Evolutionary conservation across 305 asterid genomes (phyloP).

Genomic region (Fraxinus albicans): DNA sequence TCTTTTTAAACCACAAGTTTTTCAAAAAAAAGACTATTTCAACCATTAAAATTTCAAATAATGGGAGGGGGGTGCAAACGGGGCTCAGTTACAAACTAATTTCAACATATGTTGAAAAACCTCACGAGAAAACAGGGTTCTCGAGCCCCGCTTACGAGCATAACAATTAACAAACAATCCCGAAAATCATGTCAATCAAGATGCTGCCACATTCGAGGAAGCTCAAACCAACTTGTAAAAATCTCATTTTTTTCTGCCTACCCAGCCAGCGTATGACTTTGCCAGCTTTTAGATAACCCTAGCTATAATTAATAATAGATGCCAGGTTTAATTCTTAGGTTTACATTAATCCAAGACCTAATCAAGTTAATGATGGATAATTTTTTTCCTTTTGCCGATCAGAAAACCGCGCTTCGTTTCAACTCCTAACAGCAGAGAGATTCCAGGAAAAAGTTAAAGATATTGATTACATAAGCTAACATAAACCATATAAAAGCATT

Average conservation of each 20-base stretch:
- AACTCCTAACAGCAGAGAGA: neutral
- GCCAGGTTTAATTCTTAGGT: neutral
- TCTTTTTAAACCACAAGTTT: too few relatives aligned
- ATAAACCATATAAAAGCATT: slow-evolving; percentile 10
- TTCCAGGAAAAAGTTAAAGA: neutral
- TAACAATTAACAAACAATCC: neutral
- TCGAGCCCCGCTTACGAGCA: neutral
- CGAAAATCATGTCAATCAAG: neutral
- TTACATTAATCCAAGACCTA: neutral
- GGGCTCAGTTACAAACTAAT: neutral
- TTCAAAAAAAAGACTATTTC: too few relatives aligned
- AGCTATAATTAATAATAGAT: neutral
- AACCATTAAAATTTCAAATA: too few relatives aligned
- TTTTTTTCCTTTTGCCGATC: slow-evolving; percentile 3
- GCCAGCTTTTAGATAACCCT: neutral
- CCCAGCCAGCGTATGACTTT: neutral
- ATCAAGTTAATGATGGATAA: neutral
- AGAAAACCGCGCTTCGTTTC: neutral
- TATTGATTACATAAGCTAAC: slow-evolving; percentile 2
- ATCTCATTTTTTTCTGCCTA: neutral
- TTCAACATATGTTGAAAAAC: neutral
- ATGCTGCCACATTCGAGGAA: neutral
- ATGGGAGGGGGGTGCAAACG: too few relatives aligned
- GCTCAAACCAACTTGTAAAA: neutral
- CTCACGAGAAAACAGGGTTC: neutral